Evolutionary conservation across 1,284 basidiomycete species (phyloP), one percentile per base, ranked within the genome.

Genomic region (Stygiomarasmius scandens): DNA sequence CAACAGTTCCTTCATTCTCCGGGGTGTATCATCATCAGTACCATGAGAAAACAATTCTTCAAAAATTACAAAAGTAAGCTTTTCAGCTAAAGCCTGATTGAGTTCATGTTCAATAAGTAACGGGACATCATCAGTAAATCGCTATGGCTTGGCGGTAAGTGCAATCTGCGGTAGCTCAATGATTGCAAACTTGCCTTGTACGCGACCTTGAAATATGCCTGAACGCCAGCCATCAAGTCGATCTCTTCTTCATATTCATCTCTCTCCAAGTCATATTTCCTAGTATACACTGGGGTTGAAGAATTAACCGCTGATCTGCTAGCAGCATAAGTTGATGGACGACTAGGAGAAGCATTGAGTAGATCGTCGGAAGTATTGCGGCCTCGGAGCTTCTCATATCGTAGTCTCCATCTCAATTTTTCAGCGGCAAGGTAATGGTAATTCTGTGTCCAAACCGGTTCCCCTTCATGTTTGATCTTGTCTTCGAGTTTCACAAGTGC

Each of bases 111-210:
- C 82, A 27, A 85, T 82, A 24, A 72, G 71, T 6, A 32, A 67
- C 0, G 82, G 83, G 23, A 85, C 59, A 24, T 77, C 69, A 59
- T 86, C 85, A 23, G n/a, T n/a, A n/a, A n/a, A n/a, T n/a, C n/a
- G n/a, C n/a, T n/a, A n/a, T n/a, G n/a, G n/a, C n/a, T n/a, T n/a
- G n/a, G n/a, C n/a, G n/a, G n/a, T n/a, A n/a, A n/a, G n/a, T n/a
- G n/a, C n/a, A n/a, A n/a, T n/a, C n/a, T n/a, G n/a, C n/a, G n/a
- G n/a, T n/a, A n/a, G n/a, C n/a, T n/a, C n/a, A n/a, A n/a, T n/a
- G n/a, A n/a, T n/a, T n/a, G n/a, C n/a, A n/a, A 11, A 20, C 25
- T 25, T 29, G 59, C 60, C 43, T 62, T 62, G 43, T 45, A 59
- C 3, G 60, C 58, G 19, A 62, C 58, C 19, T 57, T 80, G 61